Evolutionary conservation across 371 early-diverging fungal species (phyloP).

Genomic region (Nematocida sp.): DNA sequence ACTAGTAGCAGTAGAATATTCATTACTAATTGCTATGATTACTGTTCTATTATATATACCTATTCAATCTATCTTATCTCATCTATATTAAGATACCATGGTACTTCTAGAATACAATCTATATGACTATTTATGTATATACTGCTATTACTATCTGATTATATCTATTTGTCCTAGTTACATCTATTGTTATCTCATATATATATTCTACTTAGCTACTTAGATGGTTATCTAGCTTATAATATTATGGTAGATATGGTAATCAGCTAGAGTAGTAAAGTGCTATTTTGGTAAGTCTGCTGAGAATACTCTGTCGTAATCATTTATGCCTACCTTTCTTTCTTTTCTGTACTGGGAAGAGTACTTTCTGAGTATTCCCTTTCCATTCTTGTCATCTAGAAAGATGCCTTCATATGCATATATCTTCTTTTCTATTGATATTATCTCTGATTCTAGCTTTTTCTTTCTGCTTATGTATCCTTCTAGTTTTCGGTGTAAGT

Average conservation of each 20-base stretch:
- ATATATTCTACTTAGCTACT: no score
- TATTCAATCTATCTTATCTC: not conserved
- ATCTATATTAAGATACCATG: not conserved
- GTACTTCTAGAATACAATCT: no score
- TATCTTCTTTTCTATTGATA: conserved; percentile 47
- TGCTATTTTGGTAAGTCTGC: conserved; percentile 27
- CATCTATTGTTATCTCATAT: no score
- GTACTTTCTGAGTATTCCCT: conserved; percentile 8
- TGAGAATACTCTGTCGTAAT: conserved; percentile 33
- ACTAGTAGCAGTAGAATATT: not conserved
- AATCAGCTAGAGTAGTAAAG: not conserved
- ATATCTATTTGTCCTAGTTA: no score
- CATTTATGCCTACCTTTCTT: conserved; percentile 45
- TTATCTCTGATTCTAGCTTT: conserved; percentile 30
- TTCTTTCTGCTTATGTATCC: conserved; percentile 32
- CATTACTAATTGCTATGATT: not conserved
- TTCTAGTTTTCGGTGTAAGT: conserved; percentile 28
- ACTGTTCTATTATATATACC: not conserved
- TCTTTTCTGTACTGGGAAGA: not conserved
- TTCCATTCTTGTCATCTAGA: conserved; percentile 3
- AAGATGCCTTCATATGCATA: conserved; percentile 39
- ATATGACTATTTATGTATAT: no score
- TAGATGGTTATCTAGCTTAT: no score
- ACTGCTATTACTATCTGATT: no score
- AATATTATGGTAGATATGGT: no score